A percentile compares a stretch with the other conserved stretches of the same genome.
These are phyloP conservation scores for Penicillium salamii DNA, from an alignment of 495 filamentous ascomycete species.

Conservation along the genomic window DNA sequence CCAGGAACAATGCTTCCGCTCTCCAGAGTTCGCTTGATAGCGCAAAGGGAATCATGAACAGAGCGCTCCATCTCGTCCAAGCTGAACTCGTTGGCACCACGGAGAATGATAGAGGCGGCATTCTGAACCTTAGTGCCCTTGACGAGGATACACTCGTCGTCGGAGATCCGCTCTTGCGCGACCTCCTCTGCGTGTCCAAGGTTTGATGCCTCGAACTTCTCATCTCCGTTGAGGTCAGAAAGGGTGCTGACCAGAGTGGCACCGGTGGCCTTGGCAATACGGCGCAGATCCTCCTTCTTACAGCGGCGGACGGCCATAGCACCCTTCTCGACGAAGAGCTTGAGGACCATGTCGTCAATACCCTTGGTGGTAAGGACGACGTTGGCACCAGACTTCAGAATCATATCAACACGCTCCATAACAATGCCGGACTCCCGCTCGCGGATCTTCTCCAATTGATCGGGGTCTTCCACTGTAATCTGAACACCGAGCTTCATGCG, in stretches of 20 bases:
- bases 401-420: conserved; percentile 92
- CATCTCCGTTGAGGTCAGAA: conserved; percentile 95
- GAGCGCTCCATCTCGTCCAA: conserved; percentile 99
- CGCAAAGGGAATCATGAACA: conserved; percentile 93
- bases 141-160: conserved; percentile 97
- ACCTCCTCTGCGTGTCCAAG: conserved; percentile 94
- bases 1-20: conserved; percentile 96
- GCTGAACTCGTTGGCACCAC: conserved; percentile 92
- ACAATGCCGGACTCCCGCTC: conserved; percentile 90
- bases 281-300: conserved; percentile 97
- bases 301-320: conserved; percentile 95
- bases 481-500: conserved; percentile 98
- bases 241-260: conserved; percentile 89
- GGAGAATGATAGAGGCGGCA: conserved; percentile 94
- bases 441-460: conserved; percentile 95
- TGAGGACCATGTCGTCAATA: conserved; percentile 93
- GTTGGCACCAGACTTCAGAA: conserved; percentile 95
- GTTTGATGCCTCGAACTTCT: conserved; percentile 87
- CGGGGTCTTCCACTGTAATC: conserved; percentile 95
- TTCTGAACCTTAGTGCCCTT: conserved; percentile 93
- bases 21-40: conserved; percentile 95
- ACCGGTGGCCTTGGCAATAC: conserved; percentile 94
- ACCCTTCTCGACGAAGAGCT: conserved; percentile 90
- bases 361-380: conserved; percentile 97
- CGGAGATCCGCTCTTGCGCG: conserved; percentile 92